phyloP scores from a whole-genome alignment of 139 green algal genomes.

The Chlamydomonas schloesseri region DNA sequence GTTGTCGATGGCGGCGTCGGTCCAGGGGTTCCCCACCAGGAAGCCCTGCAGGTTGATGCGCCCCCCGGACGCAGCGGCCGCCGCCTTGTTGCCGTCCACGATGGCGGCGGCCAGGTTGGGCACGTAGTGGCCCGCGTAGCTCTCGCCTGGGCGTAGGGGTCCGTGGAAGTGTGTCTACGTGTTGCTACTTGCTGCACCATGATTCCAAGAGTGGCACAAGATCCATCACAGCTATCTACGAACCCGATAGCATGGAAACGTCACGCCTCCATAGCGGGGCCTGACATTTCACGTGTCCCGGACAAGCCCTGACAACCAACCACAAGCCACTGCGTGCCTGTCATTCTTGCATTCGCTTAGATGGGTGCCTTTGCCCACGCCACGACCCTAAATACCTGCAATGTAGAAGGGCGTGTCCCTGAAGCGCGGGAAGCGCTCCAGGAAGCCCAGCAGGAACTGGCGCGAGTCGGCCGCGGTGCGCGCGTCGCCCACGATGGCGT shows the following conservation, averaged over 20 bases:
- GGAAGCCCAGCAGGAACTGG: slow-evolving; percentile 76
- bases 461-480: slow-evolving; percentile 76
- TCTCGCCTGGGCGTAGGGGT: slow-evolving; percentile 45
- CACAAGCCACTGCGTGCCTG: too few relatives aligned
- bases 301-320: too few relatives aligned
- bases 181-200: too few relatives aligned
- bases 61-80: slow-evolving; percentile 1
- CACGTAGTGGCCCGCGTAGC: slow-evolving; percentile 82
- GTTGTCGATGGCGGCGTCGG: slow-evolving; percentile 85
- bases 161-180: too few relatives aligned
- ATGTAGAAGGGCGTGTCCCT: slow-evolving; percentile 71
- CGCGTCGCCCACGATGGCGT: slow-evolving; percentile 74
- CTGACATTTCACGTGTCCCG: too few relatives aligned
- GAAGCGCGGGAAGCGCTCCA: slow-evolving; percentile 74
- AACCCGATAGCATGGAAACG: too few relatives aligned
- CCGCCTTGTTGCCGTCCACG: slow-evolving; percentile 60
- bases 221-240: too few relatives aligned
- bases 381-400: slow-evolving; percentile 21
- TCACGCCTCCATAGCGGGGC: too few relatives aligned
- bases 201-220: too few relatives aligned
- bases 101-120: slow-evolving; percentile 75
- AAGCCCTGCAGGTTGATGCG: slow-evolving; percentile 69
- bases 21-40: slow-evolving; percentile 90
- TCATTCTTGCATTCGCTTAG: too few relatives aligned
- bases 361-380: too few relatives aligned